phyloP scores from a whole-genome alignment of 2,329 filamentous ascomycete species.

The Neofusicoccum umdonicola region DNA sequence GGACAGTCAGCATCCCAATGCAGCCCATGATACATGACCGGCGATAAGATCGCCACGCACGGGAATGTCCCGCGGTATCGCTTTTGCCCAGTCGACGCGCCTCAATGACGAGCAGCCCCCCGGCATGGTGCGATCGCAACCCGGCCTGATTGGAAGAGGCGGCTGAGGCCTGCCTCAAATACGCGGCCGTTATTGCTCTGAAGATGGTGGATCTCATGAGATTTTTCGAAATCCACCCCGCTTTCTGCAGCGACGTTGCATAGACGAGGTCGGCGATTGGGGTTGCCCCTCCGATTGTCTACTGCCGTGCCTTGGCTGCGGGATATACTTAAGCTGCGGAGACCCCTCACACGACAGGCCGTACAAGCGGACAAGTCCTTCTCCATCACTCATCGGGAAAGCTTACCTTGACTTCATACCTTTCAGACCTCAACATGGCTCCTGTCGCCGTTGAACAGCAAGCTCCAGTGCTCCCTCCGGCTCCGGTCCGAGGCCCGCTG shows the following conservation, averaged over 20 bases:
- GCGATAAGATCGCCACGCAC: not conserved
- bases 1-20: not conserved
- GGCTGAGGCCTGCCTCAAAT: not conserved
- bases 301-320: constrained; percentile 6
- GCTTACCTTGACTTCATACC: not conserved
- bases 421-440: constrained; percentile 1
- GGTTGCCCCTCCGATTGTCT: constrained; percentile 1
- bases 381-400: not conserved
- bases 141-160: constrained; percentile 10
- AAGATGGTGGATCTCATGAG: not conserved
- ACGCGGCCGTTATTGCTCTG: not conserved
- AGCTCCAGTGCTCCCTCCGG: not conserved
- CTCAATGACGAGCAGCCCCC: constrained; percentile 7
- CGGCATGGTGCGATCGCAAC: constrained; percentile 10
- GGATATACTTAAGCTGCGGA: constrained; percentile 4
- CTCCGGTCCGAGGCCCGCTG: constrained; percentile 16
- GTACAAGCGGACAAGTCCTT: not conserved
- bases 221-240: not conserved
- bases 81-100: not conserved
- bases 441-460: constrained; percentile 13
- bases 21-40: not conserved
- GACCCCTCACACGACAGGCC: not conserved
- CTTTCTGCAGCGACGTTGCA: not conserved
- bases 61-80: not conserved
- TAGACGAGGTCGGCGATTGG: not conserved